These are phyloP conservation scores for Bipolaris gigantea DNA, from an alignment of 2,329 filamentous ascomycete genomes.

Conservation along the genomic window DNA sequence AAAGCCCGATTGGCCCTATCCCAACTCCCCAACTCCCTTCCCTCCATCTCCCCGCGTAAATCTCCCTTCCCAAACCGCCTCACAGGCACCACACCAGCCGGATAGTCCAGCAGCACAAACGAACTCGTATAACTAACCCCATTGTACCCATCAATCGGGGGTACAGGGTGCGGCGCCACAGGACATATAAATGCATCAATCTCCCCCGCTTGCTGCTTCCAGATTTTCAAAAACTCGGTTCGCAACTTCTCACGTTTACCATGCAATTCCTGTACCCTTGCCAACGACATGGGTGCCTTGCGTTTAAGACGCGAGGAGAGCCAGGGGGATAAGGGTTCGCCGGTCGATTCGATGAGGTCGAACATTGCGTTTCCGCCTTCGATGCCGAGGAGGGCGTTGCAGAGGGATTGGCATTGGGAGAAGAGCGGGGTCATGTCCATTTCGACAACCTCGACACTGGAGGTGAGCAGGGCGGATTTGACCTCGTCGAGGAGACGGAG, in stretches of 20 bases:
- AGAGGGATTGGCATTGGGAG: constrained; percentile 58
- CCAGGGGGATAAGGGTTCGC: constrained; percentile 64
- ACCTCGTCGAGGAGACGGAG: constrained; percentile 52
- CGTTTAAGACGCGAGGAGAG: constrained; percentile 56
- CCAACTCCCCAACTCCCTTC: constrained; percentile 56
- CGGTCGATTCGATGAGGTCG: constrained; percentile 58
- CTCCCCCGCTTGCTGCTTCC: constrained; percentile 50
- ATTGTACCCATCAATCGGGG: constrained; percentile 64
- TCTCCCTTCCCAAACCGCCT: constrained; percentile 54
- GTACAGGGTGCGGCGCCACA: constrained; percentile 65
- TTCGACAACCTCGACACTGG: constrained; percentile 60
- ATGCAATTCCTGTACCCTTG: constrained; percentile 57
- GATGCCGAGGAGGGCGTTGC: constrained; percentile 61
- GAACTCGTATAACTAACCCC: constrained; percentile 63
- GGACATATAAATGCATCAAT: constrained; percentile 67
- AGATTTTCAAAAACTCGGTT: constrained; percentile 60
- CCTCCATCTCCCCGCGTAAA: constrained; percentile 52
- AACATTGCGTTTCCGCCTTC: constrained; percentile 61
- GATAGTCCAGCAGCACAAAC: constrained; percentile 65
- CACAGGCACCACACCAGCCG: constrained; percentile 61
- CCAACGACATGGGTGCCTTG: constrained; percentile 51
- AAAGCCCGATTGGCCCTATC: constrained; percentile 62
- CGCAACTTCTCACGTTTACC: constrained; percentile 57
- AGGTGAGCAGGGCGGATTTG: constrained; percentile 33
- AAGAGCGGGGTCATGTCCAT: constrained; percentile 58